Percentiles rank a stretch among this genome's conserved stretches.
Evolutionary conservation across 164 flowering plant genomes (phyloP).

Genomic region (Vitis amurensis): DNA sequence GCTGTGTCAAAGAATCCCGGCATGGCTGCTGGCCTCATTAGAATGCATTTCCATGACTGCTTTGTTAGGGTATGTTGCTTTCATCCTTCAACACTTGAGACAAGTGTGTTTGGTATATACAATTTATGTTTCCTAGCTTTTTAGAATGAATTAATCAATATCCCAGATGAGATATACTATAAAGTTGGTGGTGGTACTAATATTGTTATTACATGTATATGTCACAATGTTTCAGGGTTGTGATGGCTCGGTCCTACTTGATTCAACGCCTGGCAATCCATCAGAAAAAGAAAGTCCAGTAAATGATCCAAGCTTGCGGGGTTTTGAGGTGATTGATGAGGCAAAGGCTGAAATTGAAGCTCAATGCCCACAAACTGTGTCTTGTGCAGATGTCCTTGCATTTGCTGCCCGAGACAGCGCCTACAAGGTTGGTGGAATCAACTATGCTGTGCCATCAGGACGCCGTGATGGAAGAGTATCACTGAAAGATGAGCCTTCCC

Average conservation of each 20-base stretch:
- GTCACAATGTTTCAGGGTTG: slow-evolving; percentile 40
- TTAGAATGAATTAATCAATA: background rate
- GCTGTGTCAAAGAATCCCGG: background rate
- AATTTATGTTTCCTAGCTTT: background rate
- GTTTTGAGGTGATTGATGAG: slow-evolving; percentile 58
- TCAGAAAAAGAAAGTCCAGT: slow-evolving; percentile 41
- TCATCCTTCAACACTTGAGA: background rate
- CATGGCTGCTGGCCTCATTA: slow-evolving; percentile 10
- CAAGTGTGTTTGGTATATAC: background rate
- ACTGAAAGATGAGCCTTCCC: slow-evolving; percentile 9
- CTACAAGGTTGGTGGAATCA: slow-evolving; percentile 28
- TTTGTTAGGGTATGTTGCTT: slow-evolving; percentile 11
- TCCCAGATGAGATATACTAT: too few species aligned
- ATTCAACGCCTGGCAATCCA: slow-evolving; percentile 37
- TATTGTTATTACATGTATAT: background rate
- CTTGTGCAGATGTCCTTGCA: slow-evolving; percentile 63
- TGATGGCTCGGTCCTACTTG: slow-evolving; percentile 55
- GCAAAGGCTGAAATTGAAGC: slow-evolving; percentile 49
- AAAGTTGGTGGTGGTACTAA: background rate
- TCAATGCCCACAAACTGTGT: slow-evolving; percentile 46
- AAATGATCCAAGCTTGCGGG: slow-evolving; percentile 47
- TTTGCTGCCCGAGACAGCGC: slow-evolving; percentile 61
- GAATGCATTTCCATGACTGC: slow-evolving; percentile 21
- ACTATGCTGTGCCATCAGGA: slow-evolving; percentile 43
- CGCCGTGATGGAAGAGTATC: slow-evolving; percentile 44